Percentiles rank a stretch among this genome's conserved stretches.
Evolutionary conservation across 345 rosid species (phyloP).

Genomic region (Hirschfeldia incana): DNA sequence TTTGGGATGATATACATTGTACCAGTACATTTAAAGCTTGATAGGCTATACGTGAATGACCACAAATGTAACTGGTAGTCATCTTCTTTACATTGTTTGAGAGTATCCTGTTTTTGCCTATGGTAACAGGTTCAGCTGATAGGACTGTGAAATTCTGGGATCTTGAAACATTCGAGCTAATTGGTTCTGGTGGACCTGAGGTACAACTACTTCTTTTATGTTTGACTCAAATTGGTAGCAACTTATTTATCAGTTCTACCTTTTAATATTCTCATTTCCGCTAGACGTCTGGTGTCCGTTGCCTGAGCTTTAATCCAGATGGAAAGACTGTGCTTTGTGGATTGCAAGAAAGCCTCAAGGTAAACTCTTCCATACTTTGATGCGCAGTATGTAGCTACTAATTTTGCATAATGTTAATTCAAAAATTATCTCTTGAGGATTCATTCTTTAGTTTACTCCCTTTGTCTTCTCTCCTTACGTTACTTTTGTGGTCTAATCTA

Average conservation of each 20-base stretch:
- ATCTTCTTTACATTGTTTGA: too few species aligned
- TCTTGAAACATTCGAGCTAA: constrained; percentile 95
- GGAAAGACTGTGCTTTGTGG: constrained; percentile 95
- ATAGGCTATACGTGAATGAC: constrained; percentile 8
- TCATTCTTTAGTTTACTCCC: not conserved
- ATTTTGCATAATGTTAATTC: not conserved
- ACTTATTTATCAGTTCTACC: not conserved
- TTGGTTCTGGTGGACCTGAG: constrained; percentile 96
- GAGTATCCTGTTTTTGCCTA: not conserved
- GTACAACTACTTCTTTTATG: constrained; percentile 39
- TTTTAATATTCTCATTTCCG: constrained; percentile 18
- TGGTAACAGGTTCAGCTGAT: constrained; percentile 82
- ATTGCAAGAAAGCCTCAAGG: constrained; percentile 90
- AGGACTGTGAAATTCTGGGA: constrained; percentile 98
- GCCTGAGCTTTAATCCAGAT: constrained; percentile 92
- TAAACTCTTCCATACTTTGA: constrained; percentile 34
- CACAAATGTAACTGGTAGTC: constrained; percentile 6
- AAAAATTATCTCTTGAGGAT: constrained; percentile 3
- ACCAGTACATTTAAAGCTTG: not conserved
- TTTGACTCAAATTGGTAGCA: constrained; percentile 16
- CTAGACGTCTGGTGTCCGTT: constrained; percentile 87
- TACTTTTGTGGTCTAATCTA: constrained; percentile 14
- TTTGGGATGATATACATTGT: not conserved
- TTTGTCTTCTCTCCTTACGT: not conserved
- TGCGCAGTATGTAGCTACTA: not conserved